A percentile compares a stretch with the other conserved stretches of the same genome.
Evolutionary conservation across 768 basidiomycete species (phyloP).

Genomic region (Russula virescens): DNA sequence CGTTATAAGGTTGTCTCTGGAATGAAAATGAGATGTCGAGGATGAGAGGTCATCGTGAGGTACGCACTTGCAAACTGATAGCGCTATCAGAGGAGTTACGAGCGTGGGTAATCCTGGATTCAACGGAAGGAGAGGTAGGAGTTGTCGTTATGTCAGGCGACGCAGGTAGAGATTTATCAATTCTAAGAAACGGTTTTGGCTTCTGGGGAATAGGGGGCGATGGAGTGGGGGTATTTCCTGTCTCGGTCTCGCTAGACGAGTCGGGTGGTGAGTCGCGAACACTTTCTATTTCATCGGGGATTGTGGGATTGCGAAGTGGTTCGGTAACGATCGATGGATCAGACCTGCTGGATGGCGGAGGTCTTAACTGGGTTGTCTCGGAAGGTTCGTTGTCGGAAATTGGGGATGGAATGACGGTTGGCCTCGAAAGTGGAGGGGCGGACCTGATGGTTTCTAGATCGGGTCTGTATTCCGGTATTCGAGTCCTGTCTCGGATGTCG

Average conservation of each 20-base stretch:
- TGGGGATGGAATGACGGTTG: constrained; percentile 9
- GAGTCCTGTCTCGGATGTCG: constrained; percentile 39
- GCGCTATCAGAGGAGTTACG: constrained; percentile 15
- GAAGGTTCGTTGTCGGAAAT: constrained; percentile 8
- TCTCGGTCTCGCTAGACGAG: neutral
- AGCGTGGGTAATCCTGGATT: constrained; percentile 1
- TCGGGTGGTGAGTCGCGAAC: neutral
- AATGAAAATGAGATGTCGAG: constrained; percentile 15
- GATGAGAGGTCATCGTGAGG: constrained; percentile 13
- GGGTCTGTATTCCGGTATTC: constrained; percentile 41
- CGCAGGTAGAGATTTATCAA: constrained; percentile 19
- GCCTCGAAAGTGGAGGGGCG: constrained; percentile 32
- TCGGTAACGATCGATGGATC: neutral
- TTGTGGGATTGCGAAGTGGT: neutral
- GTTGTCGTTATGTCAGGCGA: constrained; percentile 9
- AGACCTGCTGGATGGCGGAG: neutral
- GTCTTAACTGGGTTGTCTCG: neutral
- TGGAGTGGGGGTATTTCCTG: neutral
- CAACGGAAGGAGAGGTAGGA: neutral
- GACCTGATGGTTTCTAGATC: constrained; percentile 38
- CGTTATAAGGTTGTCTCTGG: constrained; percentile 12
- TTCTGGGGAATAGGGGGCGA: constrained; percentile 14
- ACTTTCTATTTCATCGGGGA: neutral
- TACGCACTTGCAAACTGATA: neutral
- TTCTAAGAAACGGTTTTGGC: constrained; percentile 15